Evolutionary conservation across 2,329 filamentous ascomycete species (phyloP).

Genomic region (Diaporthe sp.): DNA sequence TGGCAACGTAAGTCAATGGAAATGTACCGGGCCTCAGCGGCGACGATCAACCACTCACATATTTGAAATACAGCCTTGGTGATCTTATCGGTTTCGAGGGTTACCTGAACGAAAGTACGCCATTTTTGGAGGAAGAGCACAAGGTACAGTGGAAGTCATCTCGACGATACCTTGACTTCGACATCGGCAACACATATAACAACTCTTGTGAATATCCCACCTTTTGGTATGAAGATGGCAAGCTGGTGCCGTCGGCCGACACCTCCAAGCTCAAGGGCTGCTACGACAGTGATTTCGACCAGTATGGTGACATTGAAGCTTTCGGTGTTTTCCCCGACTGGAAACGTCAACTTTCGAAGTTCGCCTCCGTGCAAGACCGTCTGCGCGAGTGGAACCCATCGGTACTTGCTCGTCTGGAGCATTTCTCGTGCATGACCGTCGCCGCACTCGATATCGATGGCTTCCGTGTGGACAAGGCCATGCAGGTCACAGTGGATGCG

Average conservation of each 20-base stretch:
- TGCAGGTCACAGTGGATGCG: constrained; percentile 67
- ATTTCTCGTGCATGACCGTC: constrained; percentile 72
- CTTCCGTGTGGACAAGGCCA: constrained; percentile 73
- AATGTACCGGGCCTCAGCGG: neutral
- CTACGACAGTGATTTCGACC: constrained; percentile 70
- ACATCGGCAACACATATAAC: constrained; percentile 62
- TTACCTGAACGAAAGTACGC: constrained; percentile 66
- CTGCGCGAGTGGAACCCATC: constrained; percentile 70
- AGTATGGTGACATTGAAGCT: constrained; percentile 69
- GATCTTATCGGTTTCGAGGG: constrained; percentile 71
- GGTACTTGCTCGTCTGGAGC: constrained; percentile 65
- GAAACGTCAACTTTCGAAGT: constrained; percentile 71
- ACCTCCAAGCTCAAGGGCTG: constrained; percentile 61
- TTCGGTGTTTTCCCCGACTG: constrained; percentile 72
- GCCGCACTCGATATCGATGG: constrained; percentile 71
- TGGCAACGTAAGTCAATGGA: constrained; percentile 57
- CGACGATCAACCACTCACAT: constrained; percentile 24
- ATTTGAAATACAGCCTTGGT: constrained; percentile 53
- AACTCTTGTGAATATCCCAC: constrained; percentile 65
- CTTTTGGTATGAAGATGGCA: constrained; percentile 70
- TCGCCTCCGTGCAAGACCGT: constrained; percentile 73
- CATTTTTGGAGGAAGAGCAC: constrained; percentile 65
- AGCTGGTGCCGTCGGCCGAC: constrained; percentile 57
- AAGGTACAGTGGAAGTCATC: constrained; percentile 64
- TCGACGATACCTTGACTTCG: constrained; percentile 67